Evolutionary conservation across 805 yeast genomes (phyloP).

Genomic region (Pichia insulana): DNA sequence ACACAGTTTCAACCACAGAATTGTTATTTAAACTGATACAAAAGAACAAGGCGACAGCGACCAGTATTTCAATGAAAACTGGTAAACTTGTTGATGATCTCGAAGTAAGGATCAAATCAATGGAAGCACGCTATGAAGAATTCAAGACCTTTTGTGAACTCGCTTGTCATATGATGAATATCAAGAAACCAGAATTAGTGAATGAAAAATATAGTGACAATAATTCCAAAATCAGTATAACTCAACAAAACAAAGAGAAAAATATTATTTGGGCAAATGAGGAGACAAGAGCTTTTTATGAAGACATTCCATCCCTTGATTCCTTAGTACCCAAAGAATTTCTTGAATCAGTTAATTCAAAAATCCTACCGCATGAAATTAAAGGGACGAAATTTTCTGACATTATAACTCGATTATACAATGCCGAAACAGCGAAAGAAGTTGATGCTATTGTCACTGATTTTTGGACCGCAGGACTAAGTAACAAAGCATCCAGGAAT

Average conservation of each 20-base stretch:
- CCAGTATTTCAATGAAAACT: conserved; percentile 53
- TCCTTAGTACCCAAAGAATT: conserved; percentile 26
- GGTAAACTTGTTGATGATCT: conserved; percentile 45
- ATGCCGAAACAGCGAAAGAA: conserved; percentile 38
- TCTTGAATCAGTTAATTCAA: conserved; percentile 7
- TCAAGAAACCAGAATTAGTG: conserved; percentile 31
- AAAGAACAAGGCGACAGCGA: conserved; percentile 32
- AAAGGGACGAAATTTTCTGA: conserved; percentile 14
- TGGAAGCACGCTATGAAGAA: conserved; percentile 30
- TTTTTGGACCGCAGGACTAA: conserved; percentile 43
- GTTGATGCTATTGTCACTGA: conserved; percentile 39
- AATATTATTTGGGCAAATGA: conserved; percentile 52
- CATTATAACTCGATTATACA: conserved; percentile 16
- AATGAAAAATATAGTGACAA: conserved; percentile 21
- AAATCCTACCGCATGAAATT: conserved; percentile 3
- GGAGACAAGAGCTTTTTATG: conserved; percentile 58
- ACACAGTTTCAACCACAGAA: conserved; percentile 31
- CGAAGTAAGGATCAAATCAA: conserved; percentile 19
- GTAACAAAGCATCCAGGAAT: conserved; percentile 66
- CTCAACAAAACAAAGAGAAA: conserved; percentile 9
- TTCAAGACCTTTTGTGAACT: conserved; percentile 35
- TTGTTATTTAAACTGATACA: conserved; percentile 30
- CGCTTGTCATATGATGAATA: conserved; percentile 34
- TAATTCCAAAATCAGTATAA: conserved; percentile 18
- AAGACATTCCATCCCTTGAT: conserved; percentile 38